Conservation (phyloP, 257 asterid genomes). For the Linaria vulgaris region DNA sequence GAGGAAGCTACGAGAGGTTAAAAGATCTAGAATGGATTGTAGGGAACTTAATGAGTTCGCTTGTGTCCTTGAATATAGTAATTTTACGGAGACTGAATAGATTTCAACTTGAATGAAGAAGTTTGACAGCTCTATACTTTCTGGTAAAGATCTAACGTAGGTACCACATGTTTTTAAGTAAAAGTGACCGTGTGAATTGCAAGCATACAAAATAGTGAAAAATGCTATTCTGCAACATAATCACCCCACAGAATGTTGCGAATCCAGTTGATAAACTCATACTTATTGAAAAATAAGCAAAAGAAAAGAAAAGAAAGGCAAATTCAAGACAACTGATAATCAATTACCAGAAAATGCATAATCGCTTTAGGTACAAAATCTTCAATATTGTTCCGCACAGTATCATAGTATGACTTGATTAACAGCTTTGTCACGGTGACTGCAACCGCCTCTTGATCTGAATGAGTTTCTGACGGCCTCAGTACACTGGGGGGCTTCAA, state of each 20-base stretch:
- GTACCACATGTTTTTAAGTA: no score
- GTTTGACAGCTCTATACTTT: neutral
- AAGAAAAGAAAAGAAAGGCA: neutral
- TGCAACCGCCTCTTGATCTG: conserved; percentile 69
- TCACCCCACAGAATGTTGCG: neutral
- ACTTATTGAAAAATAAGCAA: neutral
- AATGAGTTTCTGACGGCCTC: conserved; percentile 74
- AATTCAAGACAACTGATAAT: conserved; percentile 13
- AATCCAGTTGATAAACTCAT: conserved; percentile 3
- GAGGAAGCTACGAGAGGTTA: conserved; percentile 1
- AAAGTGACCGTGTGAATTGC: no score
- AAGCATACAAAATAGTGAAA: neutral
- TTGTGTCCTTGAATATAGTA: neutral
- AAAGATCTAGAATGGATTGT: neutral
- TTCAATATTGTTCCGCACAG: conserved; percentile 76
- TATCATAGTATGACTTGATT: conserved; percentile 76
- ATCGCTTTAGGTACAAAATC: conserved; percentile 87
- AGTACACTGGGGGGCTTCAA: conserved; percentile 77
- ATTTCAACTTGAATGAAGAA: neutral
- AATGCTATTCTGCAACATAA: neutral
- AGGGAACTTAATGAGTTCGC: neutral
- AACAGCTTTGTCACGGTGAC: conserved; percentile 66
- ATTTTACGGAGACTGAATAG: neutral
- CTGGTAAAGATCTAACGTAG: no score
- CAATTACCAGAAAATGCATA: conserved; percentile 88